Evolutionary conservation across 2,329 filamentous ascomycete genomes (phyloP).

Genomic region (Cyclaneusma minus): DNA sequence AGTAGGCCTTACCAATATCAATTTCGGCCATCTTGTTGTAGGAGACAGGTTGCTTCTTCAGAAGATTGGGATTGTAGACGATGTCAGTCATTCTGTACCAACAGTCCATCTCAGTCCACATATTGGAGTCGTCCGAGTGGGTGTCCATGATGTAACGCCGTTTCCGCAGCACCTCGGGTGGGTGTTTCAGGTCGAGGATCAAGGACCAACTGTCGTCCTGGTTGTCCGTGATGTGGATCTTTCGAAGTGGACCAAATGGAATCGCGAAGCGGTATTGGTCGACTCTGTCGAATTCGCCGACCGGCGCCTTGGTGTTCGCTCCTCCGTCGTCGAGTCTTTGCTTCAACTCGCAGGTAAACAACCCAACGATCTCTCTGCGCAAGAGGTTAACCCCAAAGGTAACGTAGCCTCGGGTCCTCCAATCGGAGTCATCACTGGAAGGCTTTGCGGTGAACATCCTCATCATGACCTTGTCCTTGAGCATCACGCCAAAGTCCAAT

Average conservation of each 20-base stretch:
- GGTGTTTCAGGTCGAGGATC: slow-evolving; percentile 30
- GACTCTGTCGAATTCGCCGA: slow-evolving; percentile 10
- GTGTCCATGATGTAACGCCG: slow-evolving; percentile 18
- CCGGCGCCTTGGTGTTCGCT: slow-evolving; percentile 2
- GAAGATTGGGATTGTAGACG: slow-evolving; percentile 24
- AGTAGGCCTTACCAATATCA: slow-evolving; percentile 30
- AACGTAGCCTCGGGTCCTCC: slow-evolving; percentile 11
- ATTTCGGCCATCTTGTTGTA: slow-evolving; percentile 32
- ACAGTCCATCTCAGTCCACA: slow-evolving; percentile 38
- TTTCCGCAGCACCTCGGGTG: slow-evolving; percentile 22
- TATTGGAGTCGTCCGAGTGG: slow-evolving; percentile 22
- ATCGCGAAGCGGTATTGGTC: slow-evolving; percentile 20
- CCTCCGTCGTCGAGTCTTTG: slow-evolving; percentile 3
- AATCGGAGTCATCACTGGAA: too few relatives aligned
- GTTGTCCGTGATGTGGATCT: slow-evolving; percentile 23
- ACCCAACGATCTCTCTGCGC: slow-evolving; percentile 22
- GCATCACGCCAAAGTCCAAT: slow-evolving; percentile 47
- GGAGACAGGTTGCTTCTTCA: slow-evolving; percentile 22
- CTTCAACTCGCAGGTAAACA: slow-evolving; percentile 9
- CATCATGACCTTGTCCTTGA: slow-evolving; percentile 38
- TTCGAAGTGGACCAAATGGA: slow-evolving; percentile 26
- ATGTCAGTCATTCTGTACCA: slow-evolving; percentile 54
- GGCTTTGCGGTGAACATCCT: slow-evolving; percentile 31
- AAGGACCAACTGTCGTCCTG: slow-evolving; percentile 21
- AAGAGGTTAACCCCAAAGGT: slow-evolving; percentile 24